Conservation (phyloP, 176 grass and related monocot species). For the Pharus latifolius region DNA sequence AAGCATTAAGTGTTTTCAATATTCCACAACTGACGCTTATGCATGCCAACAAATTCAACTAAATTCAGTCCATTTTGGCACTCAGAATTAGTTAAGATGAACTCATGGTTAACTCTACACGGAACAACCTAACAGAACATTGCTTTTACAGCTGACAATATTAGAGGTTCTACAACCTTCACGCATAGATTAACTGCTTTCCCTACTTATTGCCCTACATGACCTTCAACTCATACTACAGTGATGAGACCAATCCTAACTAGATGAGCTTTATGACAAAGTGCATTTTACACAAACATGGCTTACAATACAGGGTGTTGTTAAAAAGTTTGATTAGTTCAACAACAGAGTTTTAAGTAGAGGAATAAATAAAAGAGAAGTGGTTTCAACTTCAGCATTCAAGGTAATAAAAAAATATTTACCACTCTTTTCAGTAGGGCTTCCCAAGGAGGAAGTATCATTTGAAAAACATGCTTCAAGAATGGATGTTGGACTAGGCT, state of each 20-base stretch:
- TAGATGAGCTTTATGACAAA: background rate
- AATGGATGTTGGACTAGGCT: constrained; percentile 58
- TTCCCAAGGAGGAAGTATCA: constrained; percentile 51
- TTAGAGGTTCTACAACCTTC: background rate
- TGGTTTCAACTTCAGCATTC: background rate
- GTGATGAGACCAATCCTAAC: background rate
- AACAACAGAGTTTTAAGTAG: background rate
- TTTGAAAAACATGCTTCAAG: constrained; percentile 56
- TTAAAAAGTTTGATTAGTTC: background rate
- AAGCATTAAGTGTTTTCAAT: background rate
- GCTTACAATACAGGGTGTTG: background rate
- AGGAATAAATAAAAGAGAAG: background rate
- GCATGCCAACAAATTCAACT: background rate
- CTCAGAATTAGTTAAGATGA: background rate
- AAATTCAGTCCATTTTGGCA: background rate
- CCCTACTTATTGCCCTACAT: background rate
- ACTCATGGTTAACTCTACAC: background rate
- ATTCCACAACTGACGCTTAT: background rate
- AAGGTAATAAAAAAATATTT: background rate
- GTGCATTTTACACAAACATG: background rate
- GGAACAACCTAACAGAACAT: background rate
- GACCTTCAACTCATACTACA: background rate
- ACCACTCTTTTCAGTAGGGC: constrained; percentile 43
- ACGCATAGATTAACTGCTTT: background rate
- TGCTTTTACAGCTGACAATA: background rate